Base-by-base conservation (phyloP, 1,284 basidiomycete genomes). In the Pterulicium gracile region DNA sequence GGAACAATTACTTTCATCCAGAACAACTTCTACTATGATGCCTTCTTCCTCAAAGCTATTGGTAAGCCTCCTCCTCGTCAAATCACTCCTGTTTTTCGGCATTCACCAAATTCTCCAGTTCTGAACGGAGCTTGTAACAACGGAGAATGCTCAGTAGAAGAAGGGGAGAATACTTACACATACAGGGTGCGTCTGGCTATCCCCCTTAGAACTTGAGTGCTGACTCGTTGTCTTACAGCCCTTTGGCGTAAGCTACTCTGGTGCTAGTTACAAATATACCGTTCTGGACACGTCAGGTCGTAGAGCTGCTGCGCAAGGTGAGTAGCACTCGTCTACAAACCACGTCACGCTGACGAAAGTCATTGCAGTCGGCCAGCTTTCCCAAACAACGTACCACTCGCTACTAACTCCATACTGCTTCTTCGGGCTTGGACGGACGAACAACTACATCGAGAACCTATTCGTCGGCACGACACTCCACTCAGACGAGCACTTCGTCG, bases 401-500 rank as follows among this genome's bases (percentile, higher is more conserved):
- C 76, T 98, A 7, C 76, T 84, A 44, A 86, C 90, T 1, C 95
- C 96, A 0, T 97, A 97, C 59, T 80, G 90, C 2, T 97, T 94
- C 73, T 91, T 98, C 58, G 96, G 96, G 0, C 80, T 99, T 2
- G 96, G 96, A 0, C 79, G 96, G 39, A 98, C 95, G n/a, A 99
- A 99, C 67, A 99, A 99, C 63, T 99, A 99, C 65, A 91, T 99
- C 57, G 96, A 99, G 70, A 94, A 93, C 59, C 73, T 96, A 3
- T 92, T 93, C 59, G 86, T 95, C 5, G 93, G 93, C 12, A 84
- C 88, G 1, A 94, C 91, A 2, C 74, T 88, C 22, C 80, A 88
- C 52, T 65, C 72, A 3, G 55, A 64, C 32, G 61, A 80, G 41
- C 88, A 96, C 58, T 87, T 70, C 53, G 88, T 95, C 59, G 83